Percentiles rank a stretch among this genome's conserved stretches.
Conservation (phyloP, 140 eudicot species). For the Oenanthe javanica region DNA sequence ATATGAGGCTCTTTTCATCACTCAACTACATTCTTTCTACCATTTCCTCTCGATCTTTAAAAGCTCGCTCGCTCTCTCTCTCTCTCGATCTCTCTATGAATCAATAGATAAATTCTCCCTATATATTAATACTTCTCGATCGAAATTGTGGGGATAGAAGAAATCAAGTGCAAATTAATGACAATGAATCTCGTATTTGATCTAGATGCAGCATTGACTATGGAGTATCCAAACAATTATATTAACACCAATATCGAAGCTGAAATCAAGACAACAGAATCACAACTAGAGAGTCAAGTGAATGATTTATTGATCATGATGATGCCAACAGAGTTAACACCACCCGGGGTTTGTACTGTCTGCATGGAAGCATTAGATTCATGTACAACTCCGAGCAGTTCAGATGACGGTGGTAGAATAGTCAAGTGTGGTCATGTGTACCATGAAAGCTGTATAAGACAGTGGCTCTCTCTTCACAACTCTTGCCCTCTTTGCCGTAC, state of each 20-base stretch:
- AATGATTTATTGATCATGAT: background rate
- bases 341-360: constrained; percentile 34
- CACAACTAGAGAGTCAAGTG: constrained; percentile 8
- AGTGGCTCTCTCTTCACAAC: constrained; percentile 43
- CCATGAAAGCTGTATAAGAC: constrained; percentile 42
- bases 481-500: constrained; percentile 72
- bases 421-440: constrained; percentile 55
- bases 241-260: background rate
- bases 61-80: too few species aligned
- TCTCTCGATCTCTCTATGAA: background rate
- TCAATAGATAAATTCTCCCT: background rate
- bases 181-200: background rate
- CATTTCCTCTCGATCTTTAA: too few species aligned
- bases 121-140: too few species aligned
- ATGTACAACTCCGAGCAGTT: background rate
- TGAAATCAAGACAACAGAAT: background rate
- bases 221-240: background rate
- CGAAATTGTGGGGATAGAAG: too few species aligned
- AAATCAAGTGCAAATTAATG: background rate
- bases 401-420: constrained; percentile 14
- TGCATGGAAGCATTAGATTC: constrained; percentile 47
- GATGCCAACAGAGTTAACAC: constrained; percentile 12
- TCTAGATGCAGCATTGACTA: background rate
- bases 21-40: background rate
- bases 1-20: background rate